These are phyloP conservation scores for Citrus maxima DNA, from an alignment of 345 rosid species.

Conservation along the genomic window DNA sequence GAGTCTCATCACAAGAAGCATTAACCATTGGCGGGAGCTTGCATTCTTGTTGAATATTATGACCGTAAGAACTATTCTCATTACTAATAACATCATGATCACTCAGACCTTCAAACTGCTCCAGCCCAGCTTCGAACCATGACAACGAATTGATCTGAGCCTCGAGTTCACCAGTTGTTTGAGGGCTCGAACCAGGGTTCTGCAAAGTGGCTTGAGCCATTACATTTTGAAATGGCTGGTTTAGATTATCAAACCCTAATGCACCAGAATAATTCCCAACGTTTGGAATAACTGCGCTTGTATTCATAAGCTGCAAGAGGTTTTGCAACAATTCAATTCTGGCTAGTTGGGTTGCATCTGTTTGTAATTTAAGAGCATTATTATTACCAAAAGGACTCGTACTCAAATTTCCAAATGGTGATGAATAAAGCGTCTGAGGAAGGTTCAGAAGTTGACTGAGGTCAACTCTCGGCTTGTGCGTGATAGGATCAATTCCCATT, in stretches of 20 bases:
- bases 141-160: slow-evolving; percentile 18
- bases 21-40: slow-evolving; percentile 45
- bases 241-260: slow-evolving; percentile 15
- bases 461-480: slow-evolving; percentile 72
- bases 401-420: slow-evolving; percentile 18
- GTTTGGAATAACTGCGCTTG: slow-evolving; percentile 24
- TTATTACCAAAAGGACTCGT: slow-evolving; percentile 20
- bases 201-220: slow-evolving; percentile 8
- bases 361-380: slow-evolving; percentile 28
- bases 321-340: slow-evolving; percentile 50
- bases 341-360: slow-evolving; percentile 50
- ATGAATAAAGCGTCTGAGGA: slow-evolving; percentile 37
- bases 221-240: background rate
- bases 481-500: slow-evolving; percentile 80
- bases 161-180: slow-evolving; percentile 12
- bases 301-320: slow-evolving; percentile 38
- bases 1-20: slow-evolving; percentile 32
- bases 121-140: slow-evolving; percentile 9
- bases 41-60: slow-evolving; percentile 25
- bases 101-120: background rate
- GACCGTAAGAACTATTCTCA: background rate
- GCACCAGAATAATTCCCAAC: slow-evolving; percentile 10
- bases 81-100: background rate
- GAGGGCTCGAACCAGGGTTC: slow-evolving; percentile 17
- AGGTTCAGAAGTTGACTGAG: slow-evolving; percentile 40